Evolutionary conservation across 768 basidiomycete species (phyloP).

Genomic region (Leccinum fibrillosum): DNA sequence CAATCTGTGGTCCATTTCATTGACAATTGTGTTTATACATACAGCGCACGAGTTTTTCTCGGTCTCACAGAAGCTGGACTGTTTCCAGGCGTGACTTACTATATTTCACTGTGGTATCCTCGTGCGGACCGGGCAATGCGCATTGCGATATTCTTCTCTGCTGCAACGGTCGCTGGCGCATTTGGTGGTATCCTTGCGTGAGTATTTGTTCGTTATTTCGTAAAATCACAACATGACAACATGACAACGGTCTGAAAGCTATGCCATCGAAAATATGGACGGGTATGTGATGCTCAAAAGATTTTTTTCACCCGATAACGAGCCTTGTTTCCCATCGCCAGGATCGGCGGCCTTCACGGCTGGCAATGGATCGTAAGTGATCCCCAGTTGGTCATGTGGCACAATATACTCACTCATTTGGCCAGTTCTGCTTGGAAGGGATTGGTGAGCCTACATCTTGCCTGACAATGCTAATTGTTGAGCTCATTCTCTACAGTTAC

Average conservation of each 20-base stretch:
- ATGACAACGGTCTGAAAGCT: slow-evolving; percentile 25
- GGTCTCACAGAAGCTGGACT: slow-evolving; percentile 48
- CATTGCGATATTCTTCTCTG: slow-evolving; percentile 62
- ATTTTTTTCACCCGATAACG: background rate
- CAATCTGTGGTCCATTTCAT: background rate
- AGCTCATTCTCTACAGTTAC: slow-evolving; percentile 17
- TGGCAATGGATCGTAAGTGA: slow-evolving; percentile 38
- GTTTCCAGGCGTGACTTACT: slow-evolving; percentile 41
- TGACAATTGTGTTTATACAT: background rate
- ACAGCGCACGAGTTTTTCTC: slow-evolving; percentile 40
- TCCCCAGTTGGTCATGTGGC: background rate
- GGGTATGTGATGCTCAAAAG: slow-evolving; percentile 28
- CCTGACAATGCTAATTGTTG: background rate
- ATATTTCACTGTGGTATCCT: slow-evolving; percentile 59
- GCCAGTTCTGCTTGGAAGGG: slow-evolving; percentile 32
- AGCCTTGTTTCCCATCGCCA: slow-evolving; percentile 1
- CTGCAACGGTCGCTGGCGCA: slow-evolving; percentile 52
- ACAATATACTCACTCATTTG: slow-evolving; percentile 6
- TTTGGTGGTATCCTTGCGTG: slow-evolving; percentile 50
- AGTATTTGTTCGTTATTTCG: slow-evolving; percentile 10
- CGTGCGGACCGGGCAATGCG: slow-evolving; percentile 54
- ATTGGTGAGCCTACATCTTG: slow-evolving; percentile 12
- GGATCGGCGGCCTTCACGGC: slow-evolving; percentile 30
- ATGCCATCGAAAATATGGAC: slow-evolving; percentile 30
- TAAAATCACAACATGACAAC: background rate